These are phyloP conservation scores for Gomphus bonarii DNA, from an alignment of 1,284 basidiomycete genomes.

Conservation along the genomic window DNA sequence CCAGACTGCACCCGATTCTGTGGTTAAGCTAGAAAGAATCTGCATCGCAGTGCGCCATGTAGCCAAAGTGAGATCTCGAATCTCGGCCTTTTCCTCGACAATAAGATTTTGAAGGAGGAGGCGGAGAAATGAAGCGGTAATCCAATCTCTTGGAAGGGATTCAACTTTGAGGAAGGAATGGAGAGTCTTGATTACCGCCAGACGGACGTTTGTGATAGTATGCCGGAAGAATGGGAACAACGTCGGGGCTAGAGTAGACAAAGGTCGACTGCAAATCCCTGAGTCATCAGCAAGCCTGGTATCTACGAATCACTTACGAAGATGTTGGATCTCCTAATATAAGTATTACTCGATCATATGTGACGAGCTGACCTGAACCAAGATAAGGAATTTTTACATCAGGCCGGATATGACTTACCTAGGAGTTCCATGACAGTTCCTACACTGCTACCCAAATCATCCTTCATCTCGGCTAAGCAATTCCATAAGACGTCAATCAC, in stretches of 20 bases:
- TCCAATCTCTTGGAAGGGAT: slow-evolving; percentile 76
- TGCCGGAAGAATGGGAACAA: slow-evolving; percentile 97
- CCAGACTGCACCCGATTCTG: slow-evolving; percentile 28
- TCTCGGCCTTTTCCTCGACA: slow-evolving; percentile 82
- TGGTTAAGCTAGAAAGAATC: slow-evolving; percentile 29
- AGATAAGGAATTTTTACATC: slow-evolving; percentile 12
- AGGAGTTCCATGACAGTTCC: slow-evolving; percentile 96
- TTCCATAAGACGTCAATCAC: slow-evolving; percentile 86
- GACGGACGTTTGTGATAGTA: slow-evolving; percentile 88
- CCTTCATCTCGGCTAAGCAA: slow-evolving; percentile 88
- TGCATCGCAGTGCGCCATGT: slow-evolving; percentile 73
- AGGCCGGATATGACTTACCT: slow-evolving; percentile 34
- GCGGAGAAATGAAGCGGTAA: slow-evolving; percentile 67
- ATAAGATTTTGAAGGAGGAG: slow-evolving; percentile 93
- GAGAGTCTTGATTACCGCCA: slow-evolving; percentile 88
- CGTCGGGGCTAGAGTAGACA: slow-evolving; percentile 75
- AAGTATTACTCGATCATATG: slow-evolving; percentile 69
- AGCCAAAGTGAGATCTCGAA: slow-evolving; percentile 69
- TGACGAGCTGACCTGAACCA: slow-evolving; percentile 64
- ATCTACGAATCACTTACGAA: slow-evolving; percentile 41
- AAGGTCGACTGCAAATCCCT: slow-evolving; percentile 45
- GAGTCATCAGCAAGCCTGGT: neutral
- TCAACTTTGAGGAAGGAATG: slow-evolving; percentile 77
- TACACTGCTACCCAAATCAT: slow-evolving; percentile 94
- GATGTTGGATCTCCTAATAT: slow-evolving; percentile 57